Base-by-base conservation (phyloP, 208 protist genomes). In the Wallacemonas sp. region DNA sequence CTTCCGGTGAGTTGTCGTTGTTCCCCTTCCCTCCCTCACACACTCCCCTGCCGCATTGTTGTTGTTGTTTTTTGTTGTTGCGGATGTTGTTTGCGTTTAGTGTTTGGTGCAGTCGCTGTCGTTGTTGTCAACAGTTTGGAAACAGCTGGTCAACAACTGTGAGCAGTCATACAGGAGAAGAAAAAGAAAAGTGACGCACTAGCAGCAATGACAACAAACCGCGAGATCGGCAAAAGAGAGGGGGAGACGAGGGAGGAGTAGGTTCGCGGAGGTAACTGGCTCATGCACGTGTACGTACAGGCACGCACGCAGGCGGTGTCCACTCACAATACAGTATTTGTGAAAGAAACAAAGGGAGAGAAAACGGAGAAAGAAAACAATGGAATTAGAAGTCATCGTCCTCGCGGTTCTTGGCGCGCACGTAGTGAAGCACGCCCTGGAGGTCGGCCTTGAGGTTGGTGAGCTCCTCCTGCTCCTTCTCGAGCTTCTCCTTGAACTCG, bases 351-450 rank as follows among this genome's bases (percentile, higher is more conserved):
- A 55, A 9, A 55, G 30, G 26, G 26, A 55, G 30, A 30, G 23
- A 55, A 24, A 32, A 47, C 9, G 17, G 19, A 6, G 17, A 47
- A 17, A 30, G 8, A n/a, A 55, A 24, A 8, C 3, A n/a, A 33
- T 16, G 47, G 23, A 32, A 17, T 62, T 74, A 83, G 61, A 76
- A 79, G 30, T 68, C 67, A 41, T 79, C 77, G 72, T 86, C 79
- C 67, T 92, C 77, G 65, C 75, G 78, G 52, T 85, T 83, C 74
- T 83, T 84, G 23, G 80, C 78, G 49, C 85, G 85, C 33, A 89
- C 77, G 75, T 92, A 95, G 46, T 87, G 81, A 49, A 95, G 62
- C 29, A 95, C 89, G 14, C 71, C 79, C 72, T 92, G 83, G 14
- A 95, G 70, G 33, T 95, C 89, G 0, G 78, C 76, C 72, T 90